phyloP scores from a whole-genome alignment of 1,139 yeast species.

The Yamadazyma sp. region DNA sequence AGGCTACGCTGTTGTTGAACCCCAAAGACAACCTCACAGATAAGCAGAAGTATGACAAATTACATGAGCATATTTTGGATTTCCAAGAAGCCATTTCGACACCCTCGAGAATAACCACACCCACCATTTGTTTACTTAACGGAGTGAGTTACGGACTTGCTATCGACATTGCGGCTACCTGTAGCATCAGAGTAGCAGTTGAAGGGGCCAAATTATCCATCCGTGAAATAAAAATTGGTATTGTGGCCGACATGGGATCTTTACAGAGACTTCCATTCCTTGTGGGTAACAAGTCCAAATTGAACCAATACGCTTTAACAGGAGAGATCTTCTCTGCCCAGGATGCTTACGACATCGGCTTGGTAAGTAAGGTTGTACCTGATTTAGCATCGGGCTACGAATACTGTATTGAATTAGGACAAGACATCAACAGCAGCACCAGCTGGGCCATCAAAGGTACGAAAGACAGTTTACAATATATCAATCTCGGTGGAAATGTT shows the following conservation, averaged over 20 bases:
- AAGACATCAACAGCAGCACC: conserved; percentile 45
- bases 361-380: conserved; percentile 48
- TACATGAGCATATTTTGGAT: conserved; percentile 45
- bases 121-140: conserved; percentile 49
- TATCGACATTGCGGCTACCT: conserved; percentile 61
- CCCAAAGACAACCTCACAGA: conserved; percentile 13
- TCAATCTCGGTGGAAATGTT: conserved; percentile 46
- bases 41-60: conserved; percentile 24
- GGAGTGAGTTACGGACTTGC: conserved; percentile 63
- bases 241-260: conserved; percentile 80
- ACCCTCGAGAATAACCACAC: conserved; percentile 48
- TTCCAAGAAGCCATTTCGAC: conserved; percentile 59
- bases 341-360: conserved; percentile 60
- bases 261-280: conserved; percentile 65
- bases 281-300: conserved; percentile 56
- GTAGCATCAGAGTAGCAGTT: conserved; percentile 59
- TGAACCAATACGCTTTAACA: conserved; percentile 63
- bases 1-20: conserved; percentile 22
- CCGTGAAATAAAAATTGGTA: conserved; percentile 71
- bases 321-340: conserved; percentile 56
- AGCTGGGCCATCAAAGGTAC: conserved; percentile 70
- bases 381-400: conserved; percentile 51
- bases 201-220: conserved; percentile 57
- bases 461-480: conserved; percentile 55
- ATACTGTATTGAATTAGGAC: conserved; percentile 52